phyloP scores from a whole-genome alignment of 2,329 filamentous ascomycete genomes.

The Lachnellula subtilissima region DNA sequence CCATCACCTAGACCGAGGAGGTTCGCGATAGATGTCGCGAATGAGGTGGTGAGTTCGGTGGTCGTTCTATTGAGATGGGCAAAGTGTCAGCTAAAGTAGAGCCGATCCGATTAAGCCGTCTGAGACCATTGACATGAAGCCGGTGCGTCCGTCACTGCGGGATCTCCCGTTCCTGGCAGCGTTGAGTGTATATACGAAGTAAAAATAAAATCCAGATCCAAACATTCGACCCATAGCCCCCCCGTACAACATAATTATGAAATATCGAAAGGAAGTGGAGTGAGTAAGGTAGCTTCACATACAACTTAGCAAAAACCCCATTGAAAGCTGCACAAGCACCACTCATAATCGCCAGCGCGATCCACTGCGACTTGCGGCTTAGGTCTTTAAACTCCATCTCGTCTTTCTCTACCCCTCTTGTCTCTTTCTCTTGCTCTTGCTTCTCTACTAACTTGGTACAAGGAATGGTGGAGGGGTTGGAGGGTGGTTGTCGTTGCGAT shows the following conservation, averaged over 20 bases:
- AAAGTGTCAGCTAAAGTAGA: background rate
- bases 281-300: conserved; percentile 31
- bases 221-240: background rate
- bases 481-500: conserved; percentile 14
- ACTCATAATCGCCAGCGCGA: conserved; percentile 66
- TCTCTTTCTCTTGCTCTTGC: background rate
- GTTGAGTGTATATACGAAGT: too few species aligned
- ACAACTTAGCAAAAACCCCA: conserved; percentile 72
- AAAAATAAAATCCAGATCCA: too few species aligned
- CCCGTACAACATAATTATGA: background rate
- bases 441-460: background rate
- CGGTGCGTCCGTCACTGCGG: background rate
- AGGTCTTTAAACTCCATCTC: conserved; percentile 28
- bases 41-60: conserved; percentile 49
- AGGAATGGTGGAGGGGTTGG: background rate
- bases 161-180: too few species aligned
- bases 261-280: background rate
- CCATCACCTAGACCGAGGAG: conserved; percentile 40
- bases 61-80: conserved; percentile 41
- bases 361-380: conserved; percentile 48
- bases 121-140: background rate
- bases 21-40: conserved; percentile 42
- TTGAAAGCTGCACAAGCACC: conserved; percentile 77
- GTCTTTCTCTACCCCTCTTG: conserved; percentile 3
- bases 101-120: background rate